These are phyloP conservation scores for Neofusicoccum umdonicola DNA, from an alignment of 2,329 filamentous ascomycete genomes.

Conservation along the genomic window DNA sequence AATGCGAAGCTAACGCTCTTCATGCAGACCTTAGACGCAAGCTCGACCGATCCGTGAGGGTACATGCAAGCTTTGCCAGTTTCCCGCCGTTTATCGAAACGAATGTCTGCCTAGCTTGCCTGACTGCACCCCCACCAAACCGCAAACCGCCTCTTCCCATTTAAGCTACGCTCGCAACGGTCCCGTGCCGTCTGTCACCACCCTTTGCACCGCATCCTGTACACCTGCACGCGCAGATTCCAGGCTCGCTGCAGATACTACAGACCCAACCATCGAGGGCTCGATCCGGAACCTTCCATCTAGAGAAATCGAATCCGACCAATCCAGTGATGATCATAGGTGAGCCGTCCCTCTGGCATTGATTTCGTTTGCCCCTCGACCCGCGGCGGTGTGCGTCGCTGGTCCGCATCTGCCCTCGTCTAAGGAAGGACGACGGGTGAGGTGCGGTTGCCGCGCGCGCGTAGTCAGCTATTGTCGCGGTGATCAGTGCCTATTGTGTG, in stretches of 20 bases:
- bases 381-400: not conserved
- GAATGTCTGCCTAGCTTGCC: constrained; percentile 32
- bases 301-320: not conserved
- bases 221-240: not conserved
- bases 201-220: not conserved
- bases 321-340: constrained; percentile 18
- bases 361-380: not conserved
- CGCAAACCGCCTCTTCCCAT: constrained; percentile 7
- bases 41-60: constrained; percentile 22
- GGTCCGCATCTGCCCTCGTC: not conserved
- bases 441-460: constrained; percentile 2
- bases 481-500: constrained; percentile 10
- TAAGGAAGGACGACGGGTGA: not conserved
- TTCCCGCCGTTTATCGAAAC: constrained; percentile 28
- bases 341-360: not conserved
- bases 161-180: constrained; percentile 10
- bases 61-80: constrained; percentile 31
- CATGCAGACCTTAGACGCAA: constrained; percentile 32
- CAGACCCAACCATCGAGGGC: not conserved
- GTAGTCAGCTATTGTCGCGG: constrained; percentile 7
- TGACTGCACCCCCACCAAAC: constrained; percentile 13
- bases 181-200: not conserved
- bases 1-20: constrained; percentile 29
- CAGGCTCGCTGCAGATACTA: constrained; percentile 3
- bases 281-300: constrained; percentile 8